Conservation (phyloP, 2,329 filamentous ascomycete genomes). For the Dothiorella sarmentorum region DNA sequence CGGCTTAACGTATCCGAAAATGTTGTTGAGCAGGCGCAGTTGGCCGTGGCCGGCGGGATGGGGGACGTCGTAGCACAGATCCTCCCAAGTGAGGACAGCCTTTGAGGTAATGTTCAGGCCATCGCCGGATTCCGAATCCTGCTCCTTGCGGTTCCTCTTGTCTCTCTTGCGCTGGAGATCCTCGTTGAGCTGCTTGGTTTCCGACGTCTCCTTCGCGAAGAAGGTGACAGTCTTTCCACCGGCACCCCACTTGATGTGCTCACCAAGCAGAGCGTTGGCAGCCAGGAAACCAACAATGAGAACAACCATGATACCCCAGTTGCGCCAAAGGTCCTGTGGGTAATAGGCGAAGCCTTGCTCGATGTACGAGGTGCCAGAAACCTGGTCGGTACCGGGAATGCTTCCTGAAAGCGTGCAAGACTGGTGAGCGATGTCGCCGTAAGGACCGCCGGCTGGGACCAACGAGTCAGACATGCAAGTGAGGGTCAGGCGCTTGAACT, state of each 20-base stretch:
- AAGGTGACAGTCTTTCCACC: constrained; percentile 78
- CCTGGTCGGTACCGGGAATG: constrained; percentile 57
- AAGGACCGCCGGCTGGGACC: constrained; percentile 67
- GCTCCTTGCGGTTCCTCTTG: constrained; percentile 44
- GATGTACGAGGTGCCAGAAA: constrained; percentile 69
- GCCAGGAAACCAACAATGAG: constrained; percentile 73
- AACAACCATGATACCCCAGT: constrained; percentile 75
- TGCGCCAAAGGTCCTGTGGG: constrained; percentile 70
- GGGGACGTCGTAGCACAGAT: constrained; percentile 75
- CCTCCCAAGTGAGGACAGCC: constrained; percentile 64
- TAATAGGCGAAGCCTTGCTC: constrained; percentile 64
- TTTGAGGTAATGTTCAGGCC: constrained; percentile 53
- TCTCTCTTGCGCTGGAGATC: constrained; percentile 59
- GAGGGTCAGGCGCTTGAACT: constrained; percentile 68
- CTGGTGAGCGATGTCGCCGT: constrained; percentile 69
- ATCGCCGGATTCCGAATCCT: constrained; percentile 39
- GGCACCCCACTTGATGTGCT: constrained; percentile 72
- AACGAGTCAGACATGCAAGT: constrained; percentile 66
- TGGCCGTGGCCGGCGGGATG: constrained; percentile 72
- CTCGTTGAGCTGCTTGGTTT: constrained; percentile 63
- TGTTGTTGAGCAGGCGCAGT: constrained; percentile 64
- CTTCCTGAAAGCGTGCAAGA: constrained; percentile 78
- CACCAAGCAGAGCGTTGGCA: constrained; percentile 70
- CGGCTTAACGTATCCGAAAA: constrained; percentile 76
- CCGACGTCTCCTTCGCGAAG: constrained; percentile 67